Conservation (phyloP, 306 rosid species). For the Carpinus viminea region DNA sequence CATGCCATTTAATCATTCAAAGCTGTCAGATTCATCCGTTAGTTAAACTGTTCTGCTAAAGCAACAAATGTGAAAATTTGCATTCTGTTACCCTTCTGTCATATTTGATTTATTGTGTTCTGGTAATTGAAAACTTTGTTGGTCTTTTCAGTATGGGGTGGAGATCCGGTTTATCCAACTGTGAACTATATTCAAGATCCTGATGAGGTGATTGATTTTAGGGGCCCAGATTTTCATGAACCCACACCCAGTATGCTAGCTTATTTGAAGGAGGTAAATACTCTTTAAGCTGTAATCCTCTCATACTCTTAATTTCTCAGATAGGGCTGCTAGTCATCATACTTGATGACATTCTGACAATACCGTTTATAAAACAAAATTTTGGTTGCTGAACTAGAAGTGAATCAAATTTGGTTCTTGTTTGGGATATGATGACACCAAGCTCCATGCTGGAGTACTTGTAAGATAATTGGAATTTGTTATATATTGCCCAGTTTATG, state of each 20-base stretch:
- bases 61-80: background rate
- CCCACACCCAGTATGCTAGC: slow-evolving; percentile 84
- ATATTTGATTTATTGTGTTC: slow-evolving; percentile 5
- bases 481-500: background rate
- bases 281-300: background rate
- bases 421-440: slow-evolving; percentile 16
- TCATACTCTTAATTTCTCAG: background rate
- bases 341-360: background rate
- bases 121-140: slow-evolving; percentile 22
- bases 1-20: background rate
- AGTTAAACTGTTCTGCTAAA: background rate
- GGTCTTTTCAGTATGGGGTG: slow-evolving; percentile 92
- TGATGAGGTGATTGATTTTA: slow-evolving; percentile 71
- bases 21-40: background rate
- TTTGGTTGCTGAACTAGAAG: slow-evolving; percentile 24
- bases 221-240: slow-evolving; percentile 94
- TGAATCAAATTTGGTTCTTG: slow-evolving; percentile 12
- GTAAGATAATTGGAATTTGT: slow-evolving; percentile 2
- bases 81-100: background rate
- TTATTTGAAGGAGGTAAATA: slow-evolving; percentile 77
- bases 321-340: background rate
- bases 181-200: slow-evolving; percentile 97
- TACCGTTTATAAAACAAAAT: background rate
- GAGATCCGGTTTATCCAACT: slow-evolving; percentile 98
- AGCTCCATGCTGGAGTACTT: no score